These are phyloP conservation scores for Blastomyces gilchristii DNA, from an alignment of 2,329 filamentous ascomycete species.

Conservation along the genomic window DNA sequence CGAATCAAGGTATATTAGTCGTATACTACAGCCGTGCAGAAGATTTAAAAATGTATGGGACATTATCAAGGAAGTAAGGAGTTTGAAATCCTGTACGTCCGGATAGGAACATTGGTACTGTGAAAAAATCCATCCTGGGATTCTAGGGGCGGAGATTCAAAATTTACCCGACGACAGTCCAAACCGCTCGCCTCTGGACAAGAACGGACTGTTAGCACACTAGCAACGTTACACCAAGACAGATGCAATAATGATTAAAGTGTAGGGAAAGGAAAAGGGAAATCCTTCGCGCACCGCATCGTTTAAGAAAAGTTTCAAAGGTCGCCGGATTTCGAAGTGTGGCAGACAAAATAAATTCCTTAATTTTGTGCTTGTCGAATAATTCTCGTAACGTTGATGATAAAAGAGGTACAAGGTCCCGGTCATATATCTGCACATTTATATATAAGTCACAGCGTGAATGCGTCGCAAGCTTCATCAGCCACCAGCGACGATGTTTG, in stretches of 20 bases:
- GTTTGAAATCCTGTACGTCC: slow-evolving; percentile 27
- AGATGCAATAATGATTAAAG: neutral
- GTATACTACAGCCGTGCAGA: neutral
- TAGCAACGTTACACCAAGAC: neutral
- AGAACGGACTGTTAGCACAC: slow-evolving; percentile 9
- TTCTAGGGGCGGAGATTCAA: slow-evolving; percentile 33
- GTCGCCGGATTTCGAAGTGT: slow-evolving; percentile 54
- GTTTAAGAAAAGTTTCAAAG: slow-evolving; percentile 47
- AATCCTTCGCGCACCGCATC: slow-evolving; percentile 43
- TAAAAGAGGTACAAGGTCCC: slow-evolving; percentile 46
- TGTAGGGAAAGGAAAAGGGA: slow-evolving; percentile 13
- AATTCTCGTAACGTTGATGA: slow-evolving; percentile 47
- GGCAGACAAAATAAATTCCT: slow-evolving; percentile 49
- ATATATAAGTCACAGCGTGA: slow-evolving; percentile 2
- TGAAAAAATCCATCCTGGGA: slow-evolving; percentile 42
- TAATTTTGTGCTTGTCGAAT: slow-evolving; percentile 42
- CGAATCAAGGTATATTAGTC: slow-evolving; percentile 6
- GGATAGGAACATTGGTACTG: slow-evolving; percentile 30
- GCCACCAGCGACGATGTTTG: neutral
- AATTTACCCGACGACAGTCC: slow-evolving; percentile 30
- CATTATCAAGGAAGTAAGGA: neutral
- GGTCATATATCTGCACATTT: slow-evolving; percentile 49
- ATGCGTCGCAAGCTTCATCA: slow-evolving; percentile 6
- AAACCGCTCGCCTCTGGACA: slow-evolving; percentile 27
- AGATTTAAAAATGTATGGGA: neutral